phyloP scores from a whole-genome alignment of 768 basidiomycete species.

The Russula sp. region DNA sequence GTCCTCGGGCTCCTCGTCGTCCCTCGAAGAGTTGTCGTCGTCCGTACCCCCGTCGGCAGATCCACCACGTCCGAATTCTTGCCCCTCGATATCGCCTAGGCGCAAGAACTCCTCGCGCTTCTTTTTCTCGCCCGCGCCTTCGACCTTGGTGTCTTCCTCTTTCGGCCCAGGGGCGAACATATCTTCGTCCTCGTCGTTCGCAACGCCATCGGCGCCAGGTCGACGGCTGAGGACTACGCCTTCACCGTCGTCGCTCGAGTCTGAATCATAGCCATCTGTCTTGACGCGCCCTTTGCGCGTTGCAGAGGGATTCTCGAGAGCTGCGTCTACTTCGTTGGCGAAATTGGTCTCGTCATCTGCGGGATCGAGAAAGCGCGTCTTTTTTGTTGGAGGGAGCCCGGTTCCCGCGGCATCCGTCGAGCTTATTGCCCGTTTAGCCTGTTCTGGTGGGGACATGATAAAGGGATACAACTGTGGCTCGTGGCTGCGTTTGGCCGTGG shows the following conservation, averaged over 20 bases:
- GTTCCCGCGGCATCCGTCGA: conserved; percentile 7
- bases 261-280: conserved; percentile 87
- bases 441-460: conserved; percentile 31
- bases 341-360: conserved; percentile 72
- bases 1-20: conserved; percentile 47
- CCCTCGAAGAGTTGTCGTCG: conserved; percentile 33
- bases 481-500: neutral
- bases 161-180: conserved; percentile 79
- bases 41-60: conserved; percentile 40
- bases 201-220: conserved; percentile 42
- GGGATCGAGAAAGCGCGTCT: conserved; percentile 77
- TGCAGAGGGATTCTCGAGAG: conserved; percentile 63
- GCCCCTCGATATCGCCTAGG: conserved; percentile 94
- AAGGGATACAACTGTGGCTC: neutral
- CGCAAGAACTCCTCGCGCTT: conserved; percentile 74
- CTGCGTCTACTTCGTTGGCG: conserved; percentile 71
- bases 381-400: conserved; percentile 48
- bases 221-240: conserved; percentile 85
- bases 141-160: conserved; percentile 44
- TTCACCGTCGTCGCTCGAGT: conserved; percentile 92
- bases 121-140: conserved; percentile 43
- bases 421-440: conserved; percentile 26
- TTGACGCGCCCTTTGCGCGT: conserved; percentile 72
- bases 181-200: conserved; percentile 58
- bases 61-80: conserved; percentile 68